Evolutionary conservation across 2,329 filamentous ascomycete genomes (phyloP).

Genomic region (Microcera coccophila): DNA sequence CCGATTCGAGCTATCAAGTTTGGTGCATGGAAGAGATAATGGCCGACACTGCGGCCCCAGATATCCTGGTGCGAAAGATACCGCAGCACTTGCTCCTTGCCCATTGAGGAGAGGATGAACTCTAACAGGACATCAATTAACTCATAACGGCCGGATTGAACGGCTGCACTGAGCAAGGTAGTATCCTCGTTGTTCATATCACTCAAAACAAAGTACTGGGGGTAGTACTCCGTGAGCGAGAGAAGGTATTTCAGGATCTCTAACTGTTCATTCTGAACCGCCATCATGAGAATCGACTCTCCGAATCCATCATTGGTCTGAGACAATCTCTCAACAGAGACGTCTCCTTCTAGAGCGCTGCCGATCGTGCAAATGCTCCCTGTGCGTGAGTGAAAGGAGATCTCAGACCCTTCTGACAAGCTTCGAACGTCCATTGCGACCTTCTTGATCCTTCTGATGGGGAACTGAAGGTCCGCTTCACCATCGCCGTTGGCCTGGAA

Average conservation of each 20-base stretch:
- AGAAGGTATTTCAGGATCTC: conserved; percentile 77
- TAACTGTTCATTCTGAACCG: conserved; percentile 66
- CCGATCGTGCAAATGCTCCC: conserved; percentile 71
- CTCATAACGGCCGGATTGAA: conserved; percentile 74
- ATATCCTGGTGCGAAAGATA: conserved; percentile 77
- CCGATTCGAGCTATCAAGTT: conserved; percentile 74
- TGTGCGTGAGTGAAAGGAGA: conserved; percentile 76
- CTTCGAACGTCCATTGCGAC: conserved; percentile 90
- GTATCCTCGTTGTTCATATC: conserved; percentile 89
- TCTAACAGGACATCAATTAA: conserved; percentile 73
- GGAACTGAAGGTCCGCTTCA: conserved; percentile 32
- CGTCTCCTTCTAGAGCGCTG: conserved; percentile 77
- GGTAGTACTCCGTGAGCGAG: conserved; percentile 71
- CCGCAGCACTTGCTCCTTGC: conserved; percentile 52
- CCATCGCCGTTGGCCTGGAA: conserved; percentile 61
- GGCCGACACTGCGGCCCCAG: conserved; percentile 84
- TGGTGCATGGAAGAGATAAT: conserved; percentile 93
- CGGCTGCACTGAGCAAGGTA: conserved; percentile 81
- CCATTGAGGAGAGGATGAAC: conserved; percentile 58
- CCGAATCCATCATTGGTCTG: conserved; percentile 68
- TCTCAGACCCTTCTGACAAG: conserved; percentile 78
- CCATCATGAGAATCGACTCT: conserved; percentile 87
- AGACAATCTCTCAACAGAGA: conserved; percentile 72
- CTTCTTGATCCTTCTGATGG: conserved; percentile 60
- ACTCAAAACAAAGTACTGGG: conserved; percentile 65